These are phyloP conservation scores for Ogataea pilisensis DNA, from an alignment of 805 yeast species.

Conservation along the genomic window DNA sequence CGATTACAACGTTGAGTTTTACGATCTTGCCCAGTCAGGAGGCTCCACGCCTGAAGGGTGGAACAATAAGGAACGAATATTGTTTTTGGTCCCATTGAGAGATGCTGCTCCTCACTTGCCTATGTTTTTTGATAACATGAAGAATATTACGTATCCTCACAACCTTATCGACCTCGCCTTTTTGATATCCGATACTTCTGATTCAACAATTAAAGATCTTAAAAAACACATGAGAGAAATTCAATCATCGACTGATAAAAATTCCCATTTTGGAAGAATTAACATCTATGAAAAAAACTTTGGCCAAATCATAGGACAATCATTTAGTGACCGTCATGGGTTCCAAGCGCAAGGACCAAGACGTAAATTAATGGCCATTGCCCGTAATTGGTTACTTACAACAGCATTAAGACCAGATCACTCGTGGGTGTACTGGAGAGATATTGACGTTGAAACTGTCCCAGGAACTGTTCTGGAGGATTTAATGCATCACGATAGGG, in stretches of 20 bases:
- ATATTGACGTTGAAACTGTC: conserved; percentile 85
- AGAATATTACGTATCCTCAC: conserved; percentile 81
- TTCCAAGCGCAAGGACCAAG: conserved; percentile 93
- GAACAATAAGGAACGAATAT: conserved; percentile 72
- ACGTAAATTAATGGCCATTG: conserved; percentile 89
- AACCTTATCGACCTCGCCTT: conserved; percentile 79
- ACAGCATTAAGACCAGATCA: conserved; percentile 86
- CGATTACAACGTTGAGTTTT: conserved; percentile 52
- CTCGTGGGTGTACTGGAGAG: conserved; percentile 95
- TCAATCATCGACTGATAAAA: conserved; percentile 59
- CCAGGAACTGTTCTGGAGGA: conserved; percentile 84
- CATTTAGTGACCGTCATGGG: conserved; percentile 87
- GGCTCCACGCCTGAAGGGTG: conserved; percentile 68
- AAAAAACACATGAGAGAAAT: conserved; percentile 53
- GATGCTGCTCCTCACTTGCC: conserved; percentile 90
- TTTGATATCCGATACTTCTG: conserved; percentile 84
- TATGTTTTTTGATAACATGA: conserved; percentile 81
- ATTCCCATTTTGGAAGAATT: conserved; percentile 69
- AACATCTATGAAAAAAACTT: conserved; percentile 87
- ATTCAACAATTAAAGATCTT: conserved; percentile 72
- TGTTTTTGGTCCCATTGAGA: conserved; percentile 85
- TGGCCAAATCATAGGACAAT: conserved; percentile 88
- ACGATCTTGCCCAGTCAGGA: conserved; percentile 63
- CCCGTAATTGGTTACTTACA: conserved; percentile 86
- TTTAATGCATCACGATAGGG: conserved; percentile 81